Evolutionary conservation across 805 yeast species (phyloP), one percentile per base, ranked within the genome.

Genomic region (Wickerhamiella vanderwaltii): DNA sequence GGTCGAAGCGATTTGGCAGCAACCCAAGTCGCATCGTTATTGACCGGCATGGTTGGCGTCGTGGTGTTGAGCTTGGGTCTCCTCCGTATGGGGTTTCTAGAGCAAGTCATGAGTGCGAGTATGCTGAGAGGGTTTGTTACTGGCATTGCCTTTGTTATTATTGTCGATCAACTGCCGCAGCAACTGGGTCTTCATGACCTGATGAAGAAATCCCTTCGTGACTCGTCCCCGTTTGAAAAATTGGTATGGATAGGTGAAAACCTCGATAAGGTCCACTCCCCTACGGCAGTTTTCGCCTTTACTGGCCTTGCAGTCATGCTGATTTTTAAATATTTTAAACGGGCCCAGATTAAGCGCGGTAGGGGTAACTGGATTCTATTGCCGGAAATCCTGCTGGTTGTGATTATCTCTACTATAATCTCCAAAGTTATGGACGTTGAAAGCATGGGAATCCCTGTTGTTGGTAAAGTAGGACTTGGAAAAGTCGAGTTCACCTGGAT

Each of bases 321-420:
- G 11, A 49, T 63, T 2, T 52, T 73, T 46, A 63, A 74, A 17
- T 36, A 61, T 1, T 34, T 69, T 18, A 68, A 69, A 49, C 61
- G 64, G 43, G 63, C 61, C 49, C 51, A 66, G 37, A 35, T 49
- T 4, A 39, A 42, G 6, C 43, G 44, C 17, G 46, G 46, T 4
- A 56, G 55, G 48, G 66, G 66, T 28, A 60, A 65, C 44, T 67
- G 74, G 9, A 68, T 77, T 0, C 81, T 79, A 46, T 59, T 91
- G 24, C 97, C 98, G 0, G 97, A 88, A 49, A 87, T 88, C 29
- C 63, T 88, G 44, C 51, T 80, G 3, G 79, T 81, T n/a, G 86
- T 88, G 1, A 62, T 75, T 0, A 52, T 73, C 0, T 66, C 80
- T 0, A 75, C 87, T 0, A 43, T 72, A 3, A 54, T 80, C 6